Evolutionary conservation across 352 stramenopile species (phyloP).

Genomic region (Stramenopiles sp.): DNA sequence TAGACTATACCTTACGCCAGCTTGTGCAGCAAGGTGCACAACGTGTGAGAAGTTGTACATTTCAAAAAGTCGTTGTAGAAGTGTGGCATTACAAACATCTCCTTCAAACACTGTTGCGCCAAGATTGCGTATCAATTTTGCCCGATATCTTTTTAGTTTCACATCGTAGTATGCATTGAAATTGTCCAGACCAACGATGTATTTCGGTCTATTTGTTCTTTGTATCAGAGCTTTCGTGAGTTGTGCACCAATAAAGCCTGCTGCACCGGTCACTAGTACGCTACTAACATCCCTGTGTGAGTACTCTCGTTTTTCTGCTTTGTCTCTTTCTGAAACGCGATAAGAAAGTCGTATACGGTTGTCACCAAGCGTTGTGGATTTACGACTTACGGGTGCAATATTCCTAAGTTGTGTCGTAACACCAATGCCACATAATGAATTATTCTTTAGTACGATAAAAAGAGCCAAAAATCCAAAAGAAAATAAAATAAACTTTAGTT

Average conservation of each 20-base stretch:
- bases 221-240: slow-evolving; percentile 62
- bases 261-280: slow-evolving; percentile 73
- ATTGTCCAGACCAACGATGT: slow-evolving; percentile 92
- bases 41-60: slow-evolving; percentile 54
- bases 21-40: slow-evolving; percentile 83
- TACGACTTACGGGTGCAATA: too few species aligned
- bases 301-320: slow-evolving; percentile 31
- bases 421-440: too few species aligned
- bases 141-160: slow-evolving; percentile 70
- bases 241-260: slow-evolving; percentile 90
- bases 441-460: too few species aligned
- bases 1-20: slow-evolving; percentile 87
- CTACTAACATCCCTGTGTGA: too few species aligned
- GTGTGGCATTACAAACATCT: slow-evolving; percentile 74
- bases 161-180: slow-evolving; percentile 98
- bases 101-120: slow-evolving; percentile 46
- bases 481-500: too few species aligned
- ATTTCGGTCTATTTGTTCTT: slow-evolving; percentile 55
- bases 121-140: slow-evolving; percentile 35
- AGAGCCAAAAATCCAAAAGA: too few species aligned
- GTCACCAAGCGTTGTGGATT: too few species aligned
- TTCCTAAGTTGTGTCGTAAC: too few species aligned
- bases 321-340: slow-evolving; percentile 33
- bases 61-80: slow-evolving; percentile 66
- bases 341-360: too few species aligned